A percentile compares a stretch with the other conserved stretches of the same genome.
These are phyloP conservation scores for Cladophialophora psammophila DNA, from an alignment of 2,329 filamentous ascomycete genomes.

Conservation along the genomic window DNA sequence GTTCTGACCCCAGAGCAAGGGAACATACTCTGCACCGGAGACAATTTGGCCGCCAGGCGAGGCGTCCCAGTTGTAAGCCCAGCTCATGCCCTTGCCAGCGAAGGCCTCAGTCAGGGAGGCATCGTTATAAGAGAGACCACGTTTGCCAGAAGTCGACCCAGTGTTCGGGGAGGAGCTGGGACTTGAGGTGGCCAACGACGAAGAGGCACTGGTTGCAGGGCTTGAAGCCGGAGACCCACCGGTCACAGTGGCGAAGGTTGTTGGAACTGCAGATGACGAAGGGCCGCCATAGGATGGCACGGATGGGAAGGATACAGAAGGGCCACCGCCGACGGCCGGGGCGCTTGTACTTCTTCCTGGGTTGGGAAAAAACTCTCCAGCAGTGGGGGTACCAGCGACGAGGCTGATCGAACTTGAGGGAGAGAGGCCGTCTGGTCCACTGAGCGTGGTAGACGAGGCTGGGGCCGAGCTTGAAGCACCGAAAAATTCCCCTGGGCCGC, in stretches of 20 bases:
- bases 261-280: constrained; percentile 18
- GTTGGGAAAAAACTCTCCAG: constrained; percentile 32
- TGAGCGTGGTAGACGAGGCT: constrained; percentile 22
- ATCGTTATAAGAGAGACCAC: constrained; percentile 53
- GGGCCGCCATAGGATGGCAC: constrained; percentile 16
- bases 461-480: neutral
- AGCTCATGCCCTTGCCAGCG: constrained; percentile 45
- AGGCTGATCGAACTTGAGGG: constrained; percentile 21
- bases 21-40: constrained; percentile 51
- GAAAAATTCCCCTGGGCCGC: constrained; percentile 10
- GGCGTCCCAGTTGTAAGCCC: constrained; percentile 57
- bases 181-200: constrained; percentile 27
- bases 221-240: constrained; percentile 22
- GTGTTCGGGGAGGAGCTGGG: constrained; percentile 32
- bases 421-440: constrained; percentile 11
- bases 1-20: constrained; percentile 54
- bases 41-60: constrained; percentile 44
- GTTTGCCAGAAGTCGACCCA: constrained; percentile 41
- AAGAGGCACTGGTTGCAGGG: constrained; percentile 17
- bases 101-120: constrained; percentile 46
- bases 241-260: constrained; percentile 36
- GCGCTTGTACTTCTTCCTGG: constrained; percentile 14
- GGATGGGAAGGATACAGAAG: constrained; percentile 14
- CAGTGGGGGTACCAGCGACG: constrained; percentile 22
- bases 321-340: neutral